These are phyloP conservation scores for Trypanosoma platydactyli DNA, from an alignment of 208 protist species.

Conservation along the genomic window DNA sequence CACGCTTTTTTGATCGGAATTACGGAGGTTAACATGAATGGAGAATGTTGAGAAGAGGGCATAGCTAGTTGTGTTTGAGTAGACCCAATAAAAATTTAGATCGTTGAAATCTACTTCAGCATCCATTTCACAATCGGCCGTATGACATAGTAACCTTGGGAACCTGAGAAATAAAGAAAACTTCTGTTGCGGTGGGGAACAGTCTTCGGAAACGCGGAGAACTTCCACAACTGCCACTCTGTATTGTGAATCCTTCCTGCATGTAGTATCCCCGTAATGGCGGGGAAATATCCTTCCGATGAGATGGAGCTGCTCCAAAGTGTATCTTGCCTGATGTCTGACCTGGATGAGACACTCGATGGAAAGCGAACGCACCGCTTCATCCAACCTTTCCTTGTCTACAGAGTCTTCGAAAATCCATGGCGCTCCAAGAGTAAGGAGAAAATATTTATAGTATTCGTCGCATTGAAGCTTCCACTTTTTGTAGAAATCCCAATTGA, in stretches of 20 bases:
- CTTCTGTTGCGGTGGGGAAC: background rate
- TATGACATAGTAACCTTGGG: constrained; percentile 4
- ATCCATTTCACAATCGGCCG: background rate
- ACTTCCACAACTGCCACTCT: constrained; percentile 22
- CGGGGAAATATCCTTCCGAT: constrained; percentile 16
- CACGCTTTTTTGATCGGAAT: background rate
- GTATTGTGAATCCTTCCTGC: background rate
- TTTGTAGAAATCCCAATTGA: constrained; percentile 36
- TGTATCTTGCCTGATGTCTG: constrained; percentile 22
- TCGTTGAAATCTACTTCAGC: constrained; percentile 5
- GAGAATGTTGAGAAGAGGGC: constrained; percentile 3
- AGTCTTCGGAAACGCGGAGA: background rate
- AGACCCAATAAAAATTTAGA: constrained; percentile 2
- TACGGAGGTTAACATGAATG: background rate
- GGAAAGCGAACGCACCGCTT: constrained; percentile 14
- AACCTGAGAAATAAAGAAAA: constrained; percentile 9
- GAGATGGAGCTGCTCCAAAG: constrained; percentile 14
- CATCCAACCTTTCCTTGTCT: background rate
- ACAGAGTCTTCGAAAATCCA: constrained; percentile 4
- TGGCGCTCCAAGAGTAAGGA: constrained; percentile 14
- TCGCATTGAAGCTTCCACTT: constrained; percentile 34
- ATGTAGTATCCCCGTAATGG: constrained; percentile 22
- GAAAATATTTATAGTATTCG: constrained; percentile 35
- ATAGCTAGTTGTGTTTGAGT: background rate
- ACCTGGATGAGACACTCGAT: constrained; percentile 29